Base-by-base conservation (phyloP, 371 early-diverging fungal species). In the Spraguea lophii region DNA sequence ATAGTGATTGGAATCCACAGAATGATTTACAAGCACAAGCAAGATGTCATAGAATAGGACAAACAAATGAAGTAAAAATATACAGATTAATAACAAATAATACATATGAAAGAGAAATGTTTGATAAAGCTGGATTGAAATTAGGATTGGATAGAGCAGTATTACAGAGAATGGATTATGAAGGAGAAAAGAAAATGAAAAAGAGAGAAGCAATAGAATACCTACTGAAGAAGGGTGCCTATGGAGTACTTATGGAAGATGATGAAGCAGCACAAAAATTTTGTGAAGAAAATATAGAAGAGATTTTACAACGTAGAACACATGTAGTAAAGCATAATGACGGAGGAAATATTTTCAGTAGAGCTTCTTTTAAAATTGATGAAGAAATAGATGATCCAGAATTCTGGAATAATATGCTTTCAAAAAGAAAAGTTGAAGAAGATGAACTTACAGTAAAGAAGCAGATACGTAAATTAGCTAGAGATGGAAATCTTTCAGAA, bases 1-100 rank as follows among this genome's bases (percentile, higher is more conserved):
- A 91, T 71, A 80, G 81, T 52, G 89, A 91, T 62, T 88, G 86
- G 86, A 92, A 88, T 67, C 89, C 89, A 15, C 86, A 88, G 67
- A 85, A 83, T 63, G 92, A 91, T 68, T 62, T 87, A 49, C 88
- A 92, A 69, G 92, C 92, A 0, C 81, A 84, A 61, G 82, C 81
- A 10, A 76, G 89, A 51, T 83, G 81, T 50, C 86, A 88, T 70
- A 78, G 88, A 62, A 85, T 88, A 52, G 92, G 89, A n/a, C 88
- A 91, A 69, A 84, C 79, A 13, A 80, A 81, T 57, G 77, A 81
- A 7, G 88, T 87, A 0, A 79, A 85, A 25, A 77, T 83, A 39
- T 81, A 84, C 59, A 78, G 86, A 30, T 70, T 90, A 23, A 76
- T 90, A 16, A 85, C 84, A 20, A 70, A 80, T 38, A 84, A 85